A percentile compares a stretch with the other conserved stretches of the same genome.
phyloP scores from a whole-genome alignment of 768 basidiomycete species.

The Astraeus odoratus region DNA sequence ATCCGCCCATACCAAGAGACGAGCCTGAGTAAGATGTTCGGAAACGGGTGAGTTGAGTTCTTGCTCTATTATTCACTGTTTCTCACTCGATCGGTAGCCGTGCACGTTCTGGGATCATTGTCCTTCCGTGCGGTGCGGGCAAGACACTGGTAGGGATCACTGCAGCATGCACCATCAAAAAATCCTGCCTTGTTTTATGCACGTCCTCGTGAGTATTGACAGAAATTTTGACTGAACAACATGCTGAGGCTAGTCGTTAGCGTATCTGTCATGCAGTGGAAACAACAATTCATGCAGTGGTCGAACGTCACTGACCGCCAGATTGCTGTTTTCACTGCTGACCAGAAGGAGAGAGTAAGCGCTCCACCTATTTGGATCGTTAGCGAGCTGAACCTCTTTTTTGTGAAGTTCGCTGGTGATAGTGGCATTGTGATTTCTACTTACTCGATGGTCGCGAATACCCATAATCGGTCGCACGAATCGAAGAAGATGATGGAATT shows the following conservation, averaged over 20 bases:
- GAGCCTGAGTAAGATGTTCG: slow-evolving; percentile 98
- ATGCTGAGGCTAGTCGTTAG: slow-evolving; percentile 29
- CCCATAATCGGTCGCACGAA: slow-evolving; percentile 96
- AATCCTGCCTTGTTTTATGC: slow-evolving; percentile 94
- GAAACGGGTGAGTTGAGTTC: slow-evolving; percentile 69
- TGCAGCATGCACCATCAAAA: slow-evolving; percentile 98
- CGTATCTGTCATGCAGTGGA: slow-evolving; percentile 98
- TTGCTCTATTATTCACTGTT: background rate
- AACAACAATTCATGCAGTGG: slow-evolving; percentile 97
- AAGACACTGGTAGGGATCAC: slow-evolving; percentile 99
- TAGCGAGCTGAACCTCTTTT: slow-evolving; percentile 3
- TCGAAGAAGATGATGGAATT: slow-evolving; percentile 99
- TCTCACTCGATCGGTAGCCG: slow-evolving; percentile 46
- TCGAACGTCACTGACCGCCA: slow-evolving; percentile 96
- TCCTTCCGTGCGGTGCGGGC: slow-evolving; percentile 95
- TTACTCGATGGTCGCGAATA: slow-evolving; percentile 99
- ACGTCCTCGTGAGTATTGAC: slow-evolving; percentile 80
- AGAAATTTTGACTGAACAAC: background rate
- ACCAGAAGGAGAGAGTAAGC: slow-evolving; percentile 90
- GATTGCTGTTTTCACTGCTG: slow-evolving; percentile 95
- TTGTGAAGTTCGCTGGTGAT: slow-evolving; percentile 81
- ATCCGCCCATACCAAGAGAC: slow-evolving; percentile 99
- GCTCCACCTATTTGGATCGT: background rate
- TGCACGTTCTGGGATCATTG: slow-evolving; percentile 96
- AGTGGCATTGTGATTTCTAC: slow-evolving; percentile 98